Evolutionary conservation across 1,284 basidiomycete species (phyloP), one percentile per base, ranked within the genome.

Genomic region (Agroathelia rolfsii): DNA sequence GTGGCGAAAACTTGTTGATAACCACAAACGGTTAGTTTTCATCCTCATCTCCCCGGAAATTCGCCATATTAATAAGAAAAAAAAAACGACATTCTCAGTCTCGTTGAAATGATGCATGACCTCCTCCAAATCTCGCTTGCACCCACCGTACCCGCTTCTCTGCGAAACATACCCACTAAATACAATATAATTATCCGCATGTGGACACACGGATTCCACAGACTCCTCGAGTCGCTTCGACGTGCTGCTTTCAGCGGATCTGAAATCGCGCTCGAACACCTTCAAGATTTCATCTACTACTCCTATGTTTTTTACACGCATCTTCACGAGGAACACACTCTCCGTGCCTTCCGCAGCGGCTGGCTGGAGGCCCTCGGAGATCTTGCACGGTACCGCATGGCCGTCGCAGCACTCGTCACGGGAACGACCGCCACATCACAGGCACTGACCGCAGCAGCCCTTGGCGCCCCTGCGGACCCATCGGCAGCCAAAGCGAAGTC

Each of bases 351-450:
- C 62, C 76, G 80, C 37, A 66, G 74, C 1, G 78, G 79, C 2
- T 98, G 94, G 92, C 76, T 97, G 33, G 93, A 99, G 54, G 89
- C 92, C 4, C 76, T 98, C 9, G 94, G 94, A 15, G 93, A 97
- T 56, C 70, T 99, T 20, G 92, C 94, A 0, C 69, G 93, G 17
- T 97, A 95, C 53, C 74, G 87, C 30, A 94, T 97, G 87, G 82
- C 84, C 3, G 85, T 95, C n/a, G 85, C 76, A 21, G 72, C 72
- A 19, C 70, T 80, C 62, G 61, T 78, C 15, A 66, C 69, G n/a
- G 41, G 40, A 12, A 52, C 55, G 53, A 62, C 46, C 46, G 54
- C 45, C 42, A 57, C 34, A 46, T 56, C 42, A 44, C 58, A 13
- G 53, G 58, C 9, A 38, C 52, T 5, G 50, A 40, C 58, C 5